Percentiles rank a stretch among this genome's conserved stretches.
Evolutionary conservation across 73 alveolate species (phyloP).

Genomic region (Paramecium tetraurelia): DNA sequence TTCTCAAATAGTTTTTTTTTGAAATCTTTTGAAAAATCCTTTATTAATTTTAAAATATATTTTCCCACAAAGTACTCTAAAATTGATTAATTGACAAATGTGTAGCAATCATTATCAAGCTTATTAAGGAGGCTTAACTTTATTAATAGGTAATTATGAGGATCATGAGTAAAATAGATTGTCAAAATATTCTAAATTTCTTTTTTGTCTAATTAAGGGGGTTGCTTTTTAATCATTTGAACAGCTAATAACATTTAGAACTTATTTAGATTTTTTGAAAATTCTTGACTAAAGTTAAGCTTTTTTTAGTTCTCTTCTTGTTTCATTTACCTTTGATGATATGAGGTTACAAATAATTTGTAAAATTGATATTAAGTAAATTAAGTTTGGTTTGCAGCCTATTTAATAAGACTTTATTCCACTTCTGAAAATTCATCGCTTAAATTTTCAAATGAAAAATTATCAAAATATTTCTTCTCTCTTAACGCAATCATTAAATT

Average conservation of each 20-base stretch:
- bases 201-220: background rate
- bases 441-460: background rate
- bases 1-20: background rate
- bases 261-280: background rate
- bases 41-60: background rate
- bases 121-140: background rate
- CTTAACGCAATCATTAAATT: too few species aligned
- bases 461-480: background rate
- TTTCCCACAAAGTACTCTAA: background rate
- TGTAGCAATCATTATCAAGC: background rate
- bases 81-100: background rate
- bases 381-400: background rate
- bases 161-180: background rate
- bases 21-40: background rate
- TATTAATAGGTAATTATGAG: background rate
- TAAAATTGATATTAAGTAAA: background rate
- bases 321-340: background rate
- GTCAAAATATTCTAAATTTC: too few species aligned
- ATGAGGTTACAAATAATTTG: background rate
- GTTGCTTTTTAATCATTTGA: background rate
- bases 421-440: background rate
- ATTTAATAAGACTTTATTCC: background rate
- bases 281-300: background rate
- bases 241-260: background rate
- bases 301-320: background rate